Conservation (phyloP, 805 yeast genomes). For the Kockiozyma suomiensis region DNA sequence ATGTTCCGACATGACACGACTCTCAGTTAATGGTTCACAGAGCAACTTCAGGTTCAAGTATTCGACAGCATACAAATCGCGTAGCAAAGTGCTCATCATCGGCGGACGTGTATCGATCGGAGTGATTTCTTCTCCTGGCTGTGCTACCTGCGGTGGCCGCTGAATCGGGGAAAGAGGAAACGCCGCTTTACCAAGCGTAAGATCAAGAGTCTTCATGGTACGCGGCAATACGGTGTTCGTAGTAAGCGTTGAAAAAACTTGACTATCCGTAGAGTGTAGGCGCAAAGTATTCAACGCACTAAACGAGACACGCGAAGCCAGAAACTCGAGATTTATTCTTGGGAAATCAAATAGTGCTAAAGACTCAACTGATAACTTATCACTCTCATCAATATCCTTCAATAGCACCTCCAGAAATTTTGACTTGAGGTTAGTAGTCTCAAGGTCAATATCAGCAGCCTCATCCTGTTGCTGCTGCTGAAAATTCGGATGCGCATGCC, state of each 20-base stretch:
- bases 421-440: slow-evolving; percentile 19
- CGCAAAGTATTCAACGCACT: slow-evolving; percentile 8
- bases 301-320: slow-evolving; percentile 16
- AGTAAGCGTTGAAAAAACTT: slow-evolving; percentile 18
- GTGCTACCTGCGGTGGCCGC: background rate
- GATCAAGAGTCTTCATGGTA: slow-evolving; percentile 20
- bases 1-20: slow-evolving; percentile 11
- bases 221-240: slow-evolving; percentile 9
- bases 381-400: background rate
- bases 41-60: slow-evolving; percentile 23
- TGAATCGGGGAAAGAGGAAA: slow-evolving; percentile 16
- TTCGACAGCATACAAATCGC: slow-evolving; percentile 21
- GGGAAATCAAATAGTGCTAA: slow-evolving; percentile 29
- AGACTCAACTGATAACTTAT: slow-evolving; percentile 9
- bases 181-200: slow-evolving; percentile 19
- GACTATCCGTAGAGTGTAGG: slow-evolving; percentile 25
- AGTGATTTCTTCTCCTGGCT: too few species aligned
- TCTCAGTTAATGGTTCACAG: slow-evolving; percentile 22
- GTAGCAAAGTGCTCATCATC: slow-evolving; percentile 20
- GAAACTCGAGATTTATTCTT: slow-evolving; percentile 9
- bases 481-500: background rate
- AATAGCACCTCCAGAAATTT: slow-evolving; percentile 14
- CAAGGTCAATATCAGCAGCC: background rate
- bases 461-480: background rate
- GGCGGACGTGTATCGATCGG: slow-evolving; percentile 8